Evolutionary conservation across 306 rosid species (phyloP), one percentile per base, ranked within the genome.

Genomic region (Prunus mira): DNA sequence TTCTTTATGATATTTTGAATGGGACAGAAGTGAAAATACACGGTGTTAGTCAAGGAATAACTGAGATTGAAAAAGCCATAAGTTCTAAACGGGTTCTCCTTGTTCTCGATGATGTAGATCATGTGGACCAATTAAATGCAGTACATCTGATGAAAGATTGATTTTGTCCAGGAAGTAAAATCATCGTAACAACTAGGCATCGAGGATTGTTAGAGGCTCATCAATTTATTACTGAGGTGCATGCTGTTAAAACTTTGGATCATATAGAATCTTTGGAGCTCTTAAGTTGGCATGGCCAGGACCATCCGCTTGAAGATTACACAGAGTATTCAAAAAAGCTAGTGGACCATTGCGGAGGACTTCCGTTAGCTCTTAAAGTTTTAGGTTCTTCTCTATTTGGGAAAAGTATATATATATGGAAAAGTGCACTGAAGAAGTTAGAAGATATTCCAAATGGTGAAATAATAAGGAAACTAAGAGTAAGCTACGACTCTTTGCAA

Each of bases 101-200:
- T 32, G 65, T 72, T 14, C 41, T 72, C 6, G 54, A 72, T 38
- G 76, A 56, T 20, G 54, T 56, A 25, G 76, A 72, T 17, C 66
- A 56, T 38, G 22, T 38, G 55, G 24, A 41, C 0, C 76, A 56
- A 57, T 56, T 72, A 7, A 41, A 56, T 34, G 66, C 66, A 13
- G 3, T 72, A 3, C 34, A 38, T 1, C 9, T 2, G 1, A 72
- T 38, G 66, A 25, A 9, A 56, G 76, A 38, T 38, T 11, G 1
- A 2, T 56, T 72, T 22, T 15, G 15, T 72, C 2, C 51, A 0
- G 76, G 76, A 56, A 72, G 66, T 57, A 56, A 72, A 9, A 56
- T 72, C 20, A 9, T 72, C 13, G 20, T 72, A 34, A 72, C 76
- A 56, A 56, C 76, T 0, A 72, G 41, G 76, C 52, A 10, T 20